Base-by-base conservation (phyloP, 371 early-diverging fungal species). In the Umbelopsis sp. region DNA sequence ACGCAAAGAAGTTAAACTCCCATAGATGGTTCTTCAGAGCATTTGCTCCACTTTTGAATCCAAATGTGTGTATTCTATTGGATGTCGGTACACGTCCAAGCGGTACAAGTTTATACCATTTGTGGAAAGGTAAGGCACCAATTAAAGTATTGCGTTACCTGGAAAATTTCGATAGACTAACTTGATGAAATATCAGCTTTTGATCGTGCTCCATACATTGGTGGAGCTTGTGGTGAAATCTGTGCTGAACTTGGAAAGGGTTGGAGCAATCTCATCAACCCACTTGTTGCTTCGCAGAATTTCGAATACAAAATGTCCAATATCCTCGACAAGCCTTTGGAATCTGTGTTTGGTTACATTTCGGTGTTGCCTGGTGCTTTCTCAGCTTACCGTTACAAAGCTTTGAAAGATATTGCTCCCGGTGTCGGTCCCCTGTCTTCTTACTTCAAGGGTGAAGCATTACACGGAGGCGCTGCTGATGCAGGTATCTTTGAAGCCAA, bases 281-380 rank as follows among this genome's bases (percentile, higher is more conserved):
- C 95, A 1, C 72, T 96, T 38, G 93, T 95, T 0, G 96, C 96
- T 12, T 88, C 94, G 0, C 96, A 96, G 73, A 95, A 96, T 75
- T 96, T 96, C 80, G 96, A 90, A 76, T 95, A 94, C 86, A 95
- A 95, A 74, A 95, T 95, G 84, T 91, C 92, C 57, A 96, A 96
- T 74, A 96, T 96, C 69, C 81, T 96, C 35, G 96, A 96, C 81
- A 96, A 96, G 81, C 96, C 96, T 7, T 86, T 96, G 67, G 96
- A 96, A 74, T 91, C 92, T 10, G 86, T 93, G 29, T 91, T 94
- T 76, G 96, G 96, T 16, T 96, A 93, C 75, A 95, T 96, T 67
- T 90, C 93, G 0, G 96, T 95, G 64, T 81, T 94, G 32, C 95
- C 95, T 16, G 95, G 96, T 65, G 95, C 95, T 4, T 96, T 96